These are phyloP conservation scores for Wickerhamiella cacticola DNA, from an alignment of 805 yeast species.

Conservation along the genomic window DNA sequence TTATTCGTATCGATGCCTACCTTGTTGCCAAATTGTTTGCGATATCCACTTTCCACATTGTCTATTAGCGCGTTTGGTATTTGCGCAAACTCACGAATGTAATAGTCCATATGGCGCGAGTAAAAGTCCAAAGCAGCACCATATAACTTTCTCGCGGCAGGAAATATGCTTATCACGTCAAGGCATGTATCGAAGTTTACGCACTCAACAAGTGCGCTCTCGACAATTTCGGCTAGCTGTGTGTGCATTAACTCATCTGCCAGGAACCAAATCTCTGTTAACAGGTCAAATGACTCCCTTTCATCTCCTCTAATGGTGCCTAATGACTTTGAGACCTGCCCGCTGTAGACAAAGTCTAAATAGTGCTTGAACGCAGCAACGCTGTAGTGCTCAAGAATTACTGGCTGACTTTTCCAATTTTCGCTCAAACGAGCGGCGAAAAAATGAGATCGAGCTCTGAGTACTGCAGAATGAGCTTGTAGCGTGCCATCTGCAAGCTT, in stretches of 20 bases:
- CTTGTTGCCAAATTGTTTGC: not conserved
- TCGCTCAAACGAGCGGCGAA: conserved; percentile 12
- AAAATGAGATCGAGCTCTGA: conserved; percentile 15
- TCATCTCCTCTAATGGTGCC: not conserved
- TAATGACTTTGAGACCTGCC: not conserved
- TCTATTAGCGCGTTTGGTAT: conserved; percentile 5
- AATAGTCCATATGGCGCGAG: conserved; percentile 14
- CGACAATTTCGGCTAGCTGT: conserved; percentile 15
- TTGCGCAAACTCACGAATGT: conserved; percentile 1
- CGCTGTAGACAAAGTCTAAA: conserved; percentile 16
- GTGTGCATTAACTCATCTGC: conserved; percentile 20
- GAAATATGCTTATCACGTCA: conserved; percentile 13
- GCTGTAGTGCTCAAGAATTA: not conserved
- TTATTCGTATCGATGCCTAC: not conserved
- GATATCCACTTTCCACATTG: conserved; percentile 10
- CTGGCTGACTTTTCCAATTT: not conserved
- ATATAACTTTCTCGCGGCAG: conserved; percentile 5
- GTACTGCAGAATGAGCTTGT: conserved; percentile 3
- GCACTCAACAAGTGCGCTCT: conserved; percentile 16
- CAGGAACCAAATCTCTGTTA: conserved; percentile 18
- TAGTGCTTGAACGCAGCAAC: conserved; percentile 10
- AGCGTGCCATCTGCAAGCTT: not conserved
- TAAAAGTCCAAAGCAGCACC: conserved; percentile 7
- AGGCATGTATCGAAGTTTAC: conserved; percentile 15
- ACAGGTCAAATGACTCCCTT: not conserved